Evolutionary conservation across 148 eudicot genomes (phyloP).

Genomic region (Spergularia bocconei): DNA sequence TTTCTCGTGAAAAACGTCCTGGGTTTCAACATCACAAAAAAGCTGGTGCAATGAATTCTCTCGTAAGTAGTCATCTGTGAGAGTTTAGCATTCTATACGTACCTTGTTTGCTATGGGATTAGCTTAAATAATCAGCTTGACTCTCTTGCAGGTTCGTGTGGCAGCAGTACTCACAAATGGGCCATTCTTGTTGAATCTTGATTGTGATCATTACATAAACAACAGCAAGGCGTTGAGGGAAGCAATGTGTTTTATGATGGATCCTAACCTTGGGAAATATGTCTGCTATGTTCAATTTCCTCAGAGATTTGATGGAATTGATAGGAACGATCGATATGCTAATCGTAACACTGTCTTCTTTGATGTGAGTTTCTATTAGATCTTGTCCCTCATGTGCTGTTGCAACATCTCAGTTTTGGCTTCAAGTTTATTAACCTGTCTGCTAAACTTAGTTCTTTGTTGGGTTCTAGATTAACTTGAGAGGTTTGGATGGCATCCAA

Average conservation of each 20-base stretch:
- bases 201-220: constrained; percentile 46
- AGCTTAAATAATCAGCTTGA: neutral
- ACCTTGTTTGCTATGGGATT: neutral
- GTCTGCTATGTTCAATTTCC: constrained; percentile 50
- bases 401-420: neutral
- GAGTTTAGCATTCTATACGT: neutral
- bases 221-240: constrained; percentile 47
- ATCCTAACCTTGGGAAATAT: constrained; percentile 50
- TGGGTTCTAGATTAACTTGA: constrained; percentile 37
- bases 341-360: constrained; percentile 50
- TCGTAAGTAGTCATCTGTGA: constrained; percentile 27
- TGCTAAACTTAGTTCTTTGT: neutral
- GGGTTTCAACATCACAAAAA: constrained; percentile 52
- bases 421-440: neutral
- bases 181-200: constrained; percentile 45
- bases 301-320: constrained; percentile 50
- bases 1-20: constrained; percentile 50
- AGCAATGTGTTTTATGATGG: constrained; percentile 55
- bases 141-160: constrained; percentile 37
- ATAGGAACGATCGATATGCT: constrained; percentile 47
- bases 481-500: constrained; percentile 53
- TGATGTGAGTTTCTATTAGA: constrained; percentile 31
- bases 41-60: constrained; percentile 54
- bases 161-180: constrained; percentile 45
- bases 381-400: neutral